Conservation (phyloP, 768 basidiomycete species). For the Lactarius tabidus region DNA sequence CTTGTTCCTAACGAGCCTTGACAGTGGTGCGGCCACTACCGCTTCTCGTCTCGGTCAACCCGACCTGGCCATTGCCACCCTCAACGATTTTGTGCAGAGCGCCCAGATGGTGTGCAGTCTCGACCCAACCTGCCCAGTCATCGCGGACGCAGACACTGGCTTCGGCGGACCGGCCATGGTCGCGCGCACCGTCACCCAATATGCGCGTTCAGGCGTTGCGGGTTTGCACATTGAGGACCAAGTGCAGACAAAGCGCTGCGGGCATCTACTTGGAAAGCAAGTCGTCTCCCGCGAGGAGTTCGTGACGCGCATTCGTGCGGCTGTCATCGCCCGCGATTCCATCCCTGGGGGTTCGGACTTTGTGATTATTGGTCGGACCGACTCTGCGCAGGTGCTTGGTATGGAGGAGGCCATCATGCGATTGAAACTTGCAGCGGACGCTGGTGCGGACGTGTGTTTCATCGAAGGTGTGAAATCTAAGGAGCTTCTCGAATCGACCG, state of each 20-base stretch:
- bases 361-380: conserved; percentile 73
- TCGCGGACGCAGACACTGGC: conserved; percentile 76
- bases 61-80: conserved; percentile 73
- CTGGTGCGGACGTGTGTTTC: conserved; percentile 77
- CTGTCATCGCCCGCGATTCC: conserved; percentile 70
- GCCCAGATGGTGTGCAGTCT: conserved; percentile 69
- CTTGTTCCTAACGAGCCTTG: neutral
- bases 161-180: conserved; percentile 76
- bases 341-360: conserved; percentile 75
- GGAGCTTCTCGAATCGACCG: conserved; percentile 58
- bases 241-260: conserved; percentile 78
- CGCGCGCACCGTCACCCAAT: conserved; percentile 70
- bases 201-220: conserved; percentile 64
- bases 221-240: conserved; percentile 80
- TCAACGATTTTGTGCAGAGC: conserved; percentile 73
- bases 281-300: conserved; percentile 78
- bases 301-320: conserved; percentile 68
- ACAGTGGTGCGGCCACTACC: conserved; percentile 72
- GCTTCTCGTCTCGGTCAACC: conserved; percentile 74
- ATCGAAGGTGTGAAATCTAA: conserved; percentile 74
- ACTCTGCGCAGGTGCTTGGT: conserved; percentile 72
- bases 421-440: conserved; percentile 65
- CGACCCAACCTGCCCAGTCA: conserved; percentile 62
- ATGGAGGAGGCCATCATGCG: conserved; percentile 72
- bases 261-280: conserved; percentile 77